Base-by-base conservation (phyloP, 169 alveolate genomes). In the Babesia bovis region DNA sequence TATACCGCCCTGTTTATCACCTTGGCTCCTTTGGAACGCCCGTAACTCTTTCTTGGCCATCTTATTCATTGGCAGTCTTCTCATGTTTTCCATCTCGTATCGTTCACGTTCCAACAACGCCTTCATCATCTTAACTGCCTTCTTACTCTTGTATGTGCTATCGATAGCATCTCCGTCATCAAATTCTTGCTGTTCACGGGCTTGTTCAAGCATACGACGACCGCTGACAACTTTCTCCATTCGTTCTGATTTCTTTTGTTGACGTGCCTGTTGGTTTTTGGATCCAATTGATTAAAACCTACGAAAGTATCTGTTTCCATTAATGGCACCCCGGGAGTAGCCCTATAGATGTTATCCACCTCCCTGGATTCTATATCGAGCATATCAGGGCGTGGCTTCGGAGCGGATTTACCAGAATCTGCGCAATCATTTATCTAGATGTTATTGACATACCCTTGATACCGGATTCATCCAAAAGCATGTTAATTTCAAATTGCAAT, bases 401-500 rank as follows among this genome's bases (percentile, higher is more conserved):
- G 65, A 23, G 33, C 21, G 33, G 44, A 17, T 28, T 21, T 45
- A n/a, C 47, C 73, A 23, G 28, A 73, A 2, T 73, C 53, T 38
- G 42, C 32, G 38, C 2, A 19, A 4, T 2, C 3, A 23, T 10
- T 1, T 3, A 70, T 10, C 6, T 0, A 4, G 1, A 26, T 35
- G 17, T 13, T 45, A 35, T 19, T 21, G 15, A 10, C 66, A 12
- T 19, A 52, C 73, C 61, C 44, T 15, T 57, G 21, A 59, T 23
- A n/a, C 44, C 63, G 7, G 40, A 4, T 35, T 66, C 52, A 15
- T 60, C 69, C 32, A 85, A 58, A 17, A 88, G 67, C 53, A 61
- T 74, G 66, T 82, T 60, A 30, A 85, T 68, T 36, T 88, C 90
- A 25, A 66, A 83, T 55, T 70, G 88, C 53, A 88, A 76, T 23